Conservation (phyloP, 2,329 filamentous ascomycete genomes). For the Neonectria punicea region DNA sequence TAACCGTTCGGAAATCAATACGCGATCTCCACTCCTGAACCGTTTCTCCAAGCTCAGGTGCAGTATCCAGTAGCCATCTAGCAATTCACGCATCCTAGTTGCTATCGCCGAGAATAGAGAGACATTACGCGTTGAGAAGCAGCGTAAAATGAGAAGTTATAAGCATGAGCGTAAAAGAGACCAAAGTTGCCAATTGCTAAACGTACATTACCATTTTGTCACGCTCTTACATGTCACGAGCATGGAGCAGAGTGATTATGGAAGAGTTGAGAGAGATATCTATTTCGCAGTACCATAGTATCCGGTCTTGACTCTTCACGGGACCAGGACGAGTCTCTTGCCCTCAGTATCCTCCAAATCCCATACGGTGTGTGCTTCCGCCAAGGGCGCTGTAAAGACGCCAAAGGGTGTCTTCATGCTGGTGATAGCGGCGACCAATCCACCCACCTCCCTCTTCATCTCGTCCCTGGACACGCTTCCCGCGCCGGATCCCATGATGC, state of each 20-base stretch:
- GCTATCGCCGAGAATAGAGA: background rate
- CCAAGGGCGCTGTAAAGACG: constrained; percentile 8
- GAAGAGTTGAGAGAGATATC: too few relatives aligned
- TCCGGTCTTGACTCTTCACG: background rate
- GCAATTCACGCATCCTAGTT: background rate
- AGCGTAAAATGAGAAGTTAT: background rate
- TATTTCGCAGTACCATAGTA: too few relatives aligned
- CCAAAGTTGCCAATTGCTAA: too few relatives aligned
- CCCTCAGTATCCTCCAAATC: background rate
- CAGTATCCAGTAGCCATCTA: background rate
- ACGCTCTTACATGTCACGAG: too few relatives aligned
- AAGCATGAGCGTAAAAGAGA: background rate
- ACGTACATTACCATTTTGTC: too few relatives aligned
- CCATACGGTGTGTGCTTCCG: constrained; percentile 17
- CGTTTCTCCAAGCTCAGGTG: background rate
- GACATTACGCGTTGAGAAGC: background rate
- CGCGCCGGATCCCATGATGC: constrained; percentile 20
- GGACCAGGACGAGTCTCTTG: constrained; percentile 22
- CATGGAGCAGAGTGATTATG: too few relatives aligned
- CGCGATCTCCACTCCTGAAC: background rate
- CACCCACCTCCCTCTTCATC: constrained; percentile 10
- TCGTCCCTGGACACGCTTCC: constrained; percentile 18
- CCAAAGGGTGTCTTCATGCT: constrained; percentile 20
- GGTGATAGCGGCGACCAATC: background rate
- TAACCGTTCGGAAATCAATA: background rate